Percentiles rank a stretch among this genome's conserved stretches.
Conservation (phyloP, 2,329 filamentous ascomycete species). For the Elsinoe fawcettii region DNA sequence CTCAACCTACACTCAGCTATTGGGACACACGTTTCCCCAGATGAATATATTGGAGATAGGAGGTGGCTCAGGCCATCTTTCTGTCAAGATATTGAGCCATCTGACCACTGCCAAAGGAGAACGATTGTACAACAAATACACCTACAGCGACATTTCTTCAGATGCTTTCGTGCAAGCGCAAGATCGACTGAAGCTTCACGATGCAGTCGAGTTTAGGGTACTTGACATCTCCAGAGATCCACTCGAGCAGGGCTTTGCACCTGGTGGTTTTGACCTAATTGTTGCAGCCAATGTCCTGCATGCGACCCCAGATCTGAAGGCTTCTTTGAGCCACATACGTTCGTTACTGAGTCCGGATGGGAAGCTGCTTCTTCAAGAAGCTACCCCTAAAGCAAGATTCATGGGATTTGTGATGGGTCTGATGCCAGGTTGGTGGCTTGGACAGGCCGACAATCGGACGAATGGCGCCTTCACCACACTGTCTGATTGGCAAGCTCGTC, state of each 20-base stretch:
- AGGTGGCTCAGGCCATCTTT: too few species aligned
- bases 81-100: too few species aligned
- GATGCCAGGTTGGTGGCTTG: conserved; percentile 33
- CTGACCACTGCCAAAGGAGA: too few species aligned
- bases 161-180: conserved; percentile 36
- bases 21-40: too few species aligned
- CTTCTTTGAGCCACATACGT: conserved; percentile 22
- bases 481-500: too few species aligned
- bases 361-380: conserved; percentile 22
- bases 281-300: conserved; percentile 25
- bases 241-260: conserved; percentile 41
- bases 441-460: conserved; percentile 18
- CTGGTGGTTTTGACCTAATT: conserved; percentile 29
- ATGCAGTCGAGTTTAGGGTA: too few species aligned
- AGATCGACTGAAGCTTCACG: too few species aligned
- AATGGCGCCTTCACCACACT: too few species aligned
- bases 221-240: conserved; percentile 23
- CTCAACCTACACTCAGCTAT: too few species aligned
- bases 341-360: conserved; percentile 25
- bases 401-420: conserved; percentile 26
- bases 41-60: too few species aligned
- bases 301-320: conserved; percentile 20
- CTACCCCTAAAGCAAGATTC: conserved; percentile 22
- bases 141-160: conserved; percentile 40
- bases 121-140: too few species aligned